Conservation (phyloP, 2,329 filamentous ascomycete species). For the Arachnomyces sp. region DNA sequence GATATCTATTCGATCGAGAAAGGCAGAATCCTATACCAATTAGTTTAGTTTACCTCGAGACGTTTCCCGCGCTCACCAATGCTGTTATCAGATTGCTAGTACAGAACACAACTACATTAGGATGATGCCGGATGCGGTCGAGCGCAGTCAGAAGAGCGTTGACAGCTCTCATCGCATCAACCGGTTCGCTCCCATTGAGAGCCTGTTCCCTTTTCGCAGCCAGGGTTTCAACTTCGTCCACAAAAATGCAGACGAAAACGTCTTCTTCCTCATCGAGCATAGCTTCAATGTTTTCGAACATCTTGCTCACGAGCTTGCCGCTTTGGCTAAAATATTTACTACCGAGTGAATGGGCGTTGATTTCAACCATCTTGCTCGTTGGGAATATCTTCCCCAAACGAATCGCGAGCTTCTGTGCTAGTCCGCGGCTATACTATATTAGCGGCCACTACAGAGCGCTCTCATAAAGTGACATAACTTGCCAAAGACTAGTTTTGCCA, state of each 20-base stretch:
- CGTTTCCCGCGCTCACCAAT: slow-evolving; percentile 23
- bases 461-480: not conserved
- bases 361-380: slow-evolving; percentile 35
- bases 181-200: slow-evolving; percentile 33
- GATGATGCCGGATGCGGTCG: slow-evolving; percentile 34
- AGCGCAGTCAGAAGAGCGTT: slow-evolving; percentile 44
- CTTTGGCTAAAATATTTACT: slow-evolving; percentile 44
- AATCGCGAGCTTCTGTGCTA: slow-evolving; percentile 44
- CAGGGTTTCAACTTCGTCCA: slow-evolving; percentile 45
- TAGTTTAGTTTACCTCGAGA: not conserved
- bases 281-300: slow-evolving; percentile 35
- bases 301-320: slow-evolving; percentile 34
- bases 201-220: slow-evolving; percentile 37
- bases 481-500: slow-evolving; percentile 55
- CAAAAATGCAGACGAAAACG: slow-evolving; percentile 37
- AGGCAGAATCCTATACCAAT: slow-evolving; percentile 33
- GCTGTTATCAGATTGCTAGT: slow-evolving; percentile 42
- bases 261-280: slow-evolving; percentile 30
- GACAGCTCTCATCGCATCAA: slow-evolving; percentile 41
- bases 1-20: slow-evolving; percentile 42
- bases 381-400: slow-evolving; percentile 35
- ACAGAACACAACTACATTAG: slow-evolving; percentile 42
- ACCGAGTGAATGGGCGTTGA: slow-evolving; percentile 39
- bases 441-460: not conserved
- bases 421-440: slow-evolving; percentile 25